These are phyloP conservation scores for Xylaria sp. DNA, from an alignment of 2,329 filamentous ascomycete species.

Conservation along the genomic window DNA sequence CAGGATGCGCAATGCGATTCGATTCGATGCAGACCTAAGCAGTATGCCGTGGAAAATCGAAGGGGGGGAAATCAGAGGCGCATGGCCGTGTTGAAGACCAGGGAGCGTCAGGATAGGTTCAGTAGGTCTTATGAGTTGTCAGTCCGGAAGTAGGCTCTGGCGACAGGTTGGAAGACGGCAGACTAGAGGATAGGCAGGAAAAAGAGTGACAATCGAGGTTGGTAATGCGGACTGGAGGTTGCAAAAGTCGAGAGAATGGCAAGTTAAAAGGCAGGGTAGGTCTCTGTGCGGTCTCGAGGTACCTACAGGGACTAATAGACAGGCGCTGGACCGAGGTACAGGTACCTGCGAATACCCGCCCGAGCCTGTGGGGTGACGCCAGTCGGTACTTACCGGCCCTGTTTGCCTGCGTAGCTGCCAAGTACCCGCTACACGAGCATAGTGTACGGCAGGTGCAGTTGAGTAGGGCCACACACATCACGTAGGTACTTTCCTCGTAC, in stretches of 20 bases:
- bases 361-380: background rate
- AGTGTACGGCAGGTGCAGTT: background rate
- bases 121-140: too few species aligned
- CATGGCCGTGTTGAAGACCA: background rate
- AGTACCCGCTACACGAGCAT: background rate
- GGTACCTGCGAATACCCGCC: background rate
- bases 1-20: slow-evolving; percentile 8
- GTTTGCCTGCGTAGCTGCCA: background rate
- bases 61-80: background rate
- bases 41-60: background rate
- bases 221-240: background rate
- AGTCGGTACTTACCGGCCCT: background rate
- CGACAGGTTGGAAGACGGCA: background rate
- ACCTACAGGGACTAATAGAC: background rate
- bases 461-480: background rate
- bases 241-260: too few species aligned
- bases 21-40: slow-evolving; percentile 4
- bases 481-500: background rate
- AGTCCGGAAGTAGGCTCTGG: too few species aligned
- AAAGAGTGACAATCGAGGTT: background rate
- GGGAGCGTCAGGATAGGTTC: too few species aligned
- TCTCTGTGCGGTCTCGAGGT: too few species aligned
- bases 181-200: background rate
- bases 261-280: background rate
- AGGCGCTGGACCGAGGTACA: background rate